Percentiles rank a stretch among this genome's conserved stretches.
phyloP scores from a whole-genome alignment of 108 stramenopile genomes.

The Cyclotella distinguenda region DNA sequence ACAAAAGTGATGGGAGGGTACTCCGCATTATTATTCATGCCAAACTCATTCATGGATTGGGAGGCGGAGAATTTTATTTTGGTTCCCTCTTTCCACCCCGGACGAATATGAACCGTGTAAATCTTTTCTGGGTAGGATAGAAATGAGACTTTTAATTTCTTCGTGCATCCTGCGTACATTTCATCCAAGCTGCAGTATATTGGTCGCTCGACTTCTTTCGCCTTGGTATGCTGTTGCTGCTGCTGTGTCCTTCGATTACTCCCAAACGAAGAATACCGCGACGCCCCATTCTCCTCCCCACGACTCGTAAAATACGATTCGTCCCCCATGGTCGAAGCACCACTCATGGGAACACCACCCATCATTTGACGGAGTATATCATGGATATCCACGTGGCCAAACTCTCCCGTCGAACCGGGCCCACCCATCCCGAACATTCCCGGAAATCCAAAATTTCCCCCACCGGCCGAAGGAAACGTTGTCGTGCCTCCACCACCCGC shows the following conservation, averaged over 20 bases:
- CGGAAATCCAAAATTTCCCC: conserved; percentile 3
- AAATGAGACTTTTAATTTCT: conserved; percentile 69
- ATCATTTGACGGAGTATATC: conserved; percentile 54
- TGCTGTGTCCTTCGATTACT: conserved; percentile 10
- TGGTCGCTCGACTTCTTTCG: conserved; percentile 41
- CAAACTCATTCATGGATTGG: conserved; percentile 4
- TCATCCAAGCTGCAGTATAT: conserved; percentile 68
- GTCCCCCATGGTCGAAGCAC: background rate
- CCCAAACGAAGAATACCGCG: conserved; percentile 8
- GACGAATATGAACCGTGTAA: conserved; percentile 58
- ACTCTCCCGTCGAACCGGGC: conserved; percentile 13
- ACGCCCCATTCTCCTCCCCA: background rate
- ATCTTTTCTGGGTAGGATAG: conserved; percentile 45
- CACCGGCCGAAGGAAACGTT: conserved; percentile 26
- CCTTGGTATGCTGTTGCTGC: conserved; percentile 5
- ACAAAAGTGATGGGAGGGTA: conserved; percentile 75
- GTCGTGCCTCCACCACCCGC: conserved; percentile 18
- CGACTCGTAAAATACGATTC: background rate
- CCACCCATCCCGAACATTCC: conserved; percentile 34
- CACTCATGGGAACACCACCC: conserved; percentile 32
- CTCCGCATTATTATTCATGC: conserved; percentile 14
- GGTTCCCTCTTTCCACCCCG: conserved; percentile 79
- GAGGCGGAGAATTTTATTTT: conserved; percentile 62
- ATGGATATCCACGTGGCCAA: conserved; percentile 40
- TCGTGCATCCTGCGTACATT: conserved; percentile 61